Base-by-base conservation (phyloP, 129 eudicot species). In the Rutidosis leptorrhynchoides region DNA sequence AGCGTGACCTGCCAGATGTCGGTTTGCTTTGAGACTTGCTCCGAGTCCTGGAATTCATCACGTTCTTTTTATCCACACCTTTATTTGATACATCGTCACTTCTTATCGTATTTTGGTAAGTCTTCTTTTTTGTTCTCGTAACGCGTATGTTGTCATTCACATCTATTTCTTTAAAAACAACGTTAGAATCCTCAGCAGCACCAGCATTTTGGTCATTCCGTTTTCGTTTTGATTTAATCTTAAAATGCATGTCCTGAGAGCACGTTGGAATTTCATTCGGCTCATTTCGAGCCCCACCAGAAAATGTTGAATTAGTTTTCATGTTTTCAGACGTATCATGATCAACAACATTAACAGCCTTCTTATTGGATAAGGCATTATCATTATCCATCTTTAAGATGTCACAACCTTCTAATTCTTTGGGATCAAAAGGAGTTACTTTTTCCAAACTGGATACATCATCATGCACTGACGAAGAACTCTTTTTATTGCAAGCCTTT, bases 21-120 rank as follows among this genome's bases (percentile, higher is more conserved):
- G 72, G 20, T 62, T 69, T 79, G 71, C 78, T 78, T 83, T 33
- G 48, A 58, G 83, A 58, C 65, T 58, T 78, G 59, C 20, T 67
- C 33, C 26, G 30, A 5, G 62, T 49, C 69, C 74, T 33, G 21
- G 68, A 51, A 25, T 4, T 30, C 22, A 19, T 72, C 75, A 28
- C 68, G 61, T 27, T 26, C 19, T 37, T 29, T 49, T 32, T 22
- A 35, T 30, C 57, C 65, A 56, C 64, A 64, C 2, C 45, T 37
- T 37, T 37, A 4, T 37, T 4, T 11, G 16, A 16, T 15, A 11
- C 45, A 37, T 11, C 45, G 12, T 10, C 45, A 2, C 16, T 12
- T 10, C 45, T 37, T n/a, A 33, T 63, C 79, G 71, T 62, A 16
- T 57, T 52, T 42, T 6, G 45, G 40, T 60, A 65, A 40, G 68